Percentiles rank a stretch among this genome's conserved stretches.
Conservation (phyloP, 169 alveolate species). For the Toxoplasma gondii region DNA sequence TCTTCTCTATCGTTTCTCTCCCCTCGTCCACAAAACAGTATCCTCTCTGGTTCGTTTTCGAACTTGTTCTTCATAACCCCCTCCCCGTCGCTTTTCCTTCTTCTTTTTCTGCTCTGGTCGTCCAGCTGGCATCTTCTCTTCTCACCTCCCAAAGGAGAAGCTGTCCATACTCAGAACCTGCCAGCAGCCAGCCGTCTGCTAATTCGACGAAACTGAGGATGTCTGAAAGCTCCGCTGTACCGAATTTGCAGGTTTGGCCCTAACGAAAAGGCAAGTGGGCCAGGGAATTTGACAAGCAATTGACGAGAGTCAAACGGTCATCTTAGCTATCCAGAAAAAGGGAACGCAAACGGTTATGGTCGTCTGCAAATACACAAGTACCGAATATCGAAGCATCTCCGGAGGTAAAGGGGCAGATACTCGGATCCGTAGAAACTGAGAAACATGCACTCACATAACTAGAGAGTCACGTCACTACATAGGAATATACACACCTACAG, state of each 20-base stretch:
- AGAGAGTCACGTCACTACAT: no score
- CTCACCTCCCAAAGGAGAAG: slow-evolving; percentile 89
- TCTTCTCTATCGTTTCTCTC: neutral
- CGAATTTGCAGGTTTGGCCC: slow-evolving; percentile 88
- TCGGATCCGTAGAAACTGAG: no score
- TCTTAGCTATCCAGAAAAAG: no score
- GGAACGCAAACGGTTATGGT: no score
- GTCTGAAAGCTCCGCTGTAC: slow-evolving; percentile 89
- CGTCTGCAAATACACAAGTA: no score
- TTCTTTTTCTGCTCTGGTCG: neutral
- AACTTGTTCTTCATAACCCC: neutral
- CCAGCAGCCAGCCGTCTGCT: slow-evolving; percentile 90
- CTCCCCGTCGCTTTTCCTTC: neutral
- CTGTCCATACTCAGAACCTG: slow-evolving; percentile 86
- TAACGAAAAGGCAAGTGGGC: neutral
- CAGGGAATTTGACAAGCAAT: neutral
- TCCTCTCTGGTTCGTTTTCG: neutral
- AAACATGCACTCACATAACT: no score
- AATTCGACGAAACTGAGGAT: slow-evolving; percentile 82
- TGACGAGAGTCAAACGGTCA: no score
- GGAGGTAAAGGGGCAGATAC: no score
- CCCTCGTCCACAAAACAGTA: neutral
- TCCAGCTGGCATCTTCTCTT: no score
- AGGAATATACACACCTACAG: no score
- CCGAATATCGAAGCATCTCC: no score